Percentiles rank a stretch among this genome's conserved stretches.
Evolutionary conservation across 495 filamentous ascomycete species (phyloP).

Genomic region (Aspergillus olivimuriae): DNA sequence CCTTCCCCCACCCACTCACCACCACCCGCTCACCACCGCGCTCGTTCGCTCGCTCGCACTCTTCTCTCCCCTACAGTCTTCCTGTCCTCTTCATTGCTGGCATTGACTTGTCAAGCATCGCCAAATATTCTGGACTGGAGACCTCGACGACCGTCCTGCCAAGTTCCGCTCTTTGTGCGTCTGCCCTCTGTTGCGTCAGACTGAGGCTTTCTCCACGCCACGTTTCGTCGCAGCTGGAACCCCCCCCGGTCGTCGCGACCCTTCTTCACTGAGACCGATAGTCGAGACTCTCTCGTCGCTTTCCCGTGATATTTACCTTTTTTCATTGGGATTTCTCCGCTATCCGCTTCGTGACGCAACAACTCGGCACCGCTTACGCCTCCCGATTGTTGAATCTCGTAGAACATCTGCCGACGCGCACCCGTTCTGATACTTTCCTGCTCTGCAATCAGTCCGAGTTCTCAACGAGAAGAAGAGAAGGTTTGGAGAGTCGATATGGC

Average conservation of each 20-base stretch:
- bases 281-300: not conserved
- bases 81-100: constrained; percentile 39
- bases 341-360: not conserved
- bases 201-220: constrained; percentile 12
- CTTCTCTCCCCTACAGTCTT: constrained; percentile 25
- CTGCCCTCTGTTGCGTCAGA: constrained; percentile 12
- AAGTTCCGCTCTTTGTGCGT: constrained; percentile 18
- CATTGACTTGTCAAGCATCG: constrained; percentile 50
- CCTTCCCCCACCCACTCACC: constrained; percentile 3
- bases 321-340: too few relatives aligned
- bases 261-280: constrained; percentile 1
- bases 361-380: constrained; percentile 6
- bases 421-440: constrained; percentile 6
- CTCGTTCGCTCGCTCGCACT: constrained; percentile 13
- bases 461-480: constrained; percentile 5
- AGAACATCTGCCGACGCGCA: constrained; percentile 2
- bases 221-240: constrained; percentile 10
- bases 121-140: constrained; percentile 17
- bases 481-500: constrained; percentile 54
- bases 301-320: too few relatives aligned
- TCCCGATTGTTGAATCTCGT: constrained; percentile 6
- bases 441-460: constrained; percentile 4
- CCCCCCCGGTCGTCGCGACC: constrained; percentile 1
- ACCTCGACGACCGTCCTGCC: constrained; percentile 12
- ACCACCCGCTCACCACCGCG: constrained; percentile 22